phyloP scores from a whole-genome alignment of 2,329 filamentous ascomycete species.

The Apiospora rasikravindrae region DNA sequence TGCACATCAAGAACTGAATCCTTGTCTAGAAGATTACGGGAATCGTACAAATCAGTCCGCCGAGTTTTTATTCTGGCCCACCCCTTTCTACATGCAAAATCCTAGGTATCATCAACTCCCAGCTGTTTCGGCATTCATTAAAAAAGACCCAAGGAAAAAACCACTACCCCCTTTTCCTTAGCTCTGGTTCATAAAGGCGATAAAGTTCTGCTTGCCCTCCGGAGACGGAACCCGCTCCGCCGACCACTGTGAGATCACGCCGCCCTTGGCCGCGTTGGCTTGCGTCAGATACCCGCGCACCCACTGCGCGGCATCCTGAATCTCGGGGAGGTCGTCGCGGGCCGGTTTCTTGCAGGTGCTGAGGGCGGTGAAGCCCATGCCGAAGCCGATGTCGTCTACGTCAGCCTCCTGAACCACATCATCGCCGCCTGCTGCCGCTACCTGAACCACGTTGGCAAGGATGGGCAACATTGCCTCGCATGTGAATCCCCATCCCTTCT shows the following conservation, averaged over 20 bases:
- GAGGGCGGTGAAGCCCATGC: constrained; percentile 90
- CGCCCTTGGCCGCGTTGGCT: constrained; percentile 75
- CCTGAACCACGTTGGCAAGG: constrained; percentile 81
- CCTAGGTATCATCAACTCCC: constrained; percentile 17
- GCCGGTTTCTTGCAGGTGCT: constrained; percentile 82
- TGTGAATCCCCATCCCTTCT: constrained; percentile 90
- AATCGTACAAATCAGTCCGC: constrained; percentile 9
- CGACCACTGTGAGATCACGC: constrained; percentile 74
- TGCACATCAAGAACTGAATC: background rate
- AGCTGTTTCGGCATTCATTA: background rate
- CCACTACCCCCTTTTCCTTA: background rate
- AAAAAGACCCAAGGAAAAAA: constrained; percentile 17
- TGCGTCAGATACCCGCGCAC: constrained; percentile 78
- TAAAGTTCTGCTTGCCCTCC: constrained; percentile 61
- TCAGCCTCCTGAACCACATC: constrained; percentile 86
- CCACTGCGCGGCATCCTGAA: constrained; percentile 83
- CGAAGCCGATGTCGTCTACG: constrained; percentile 93
- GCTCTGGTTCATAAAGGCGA: constrained; percentile 49
- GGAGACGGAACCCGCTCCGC: constrained; percentile 64
- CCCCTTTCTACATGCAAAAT: constrained; percentile 17
- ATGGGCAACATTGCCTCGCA: constrained; percentile 89
- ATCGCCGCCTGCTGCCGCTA: constrained; percentile 68
- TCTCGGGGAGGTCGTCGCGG: constrained; percentile 84
- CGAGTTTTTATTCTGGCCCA: constrained; percentile 9
- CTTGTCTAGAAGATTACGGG: background rate